Conservation (phyloP, 768 basidiomycete genomes). For the Naematelia encephala region DNA sequence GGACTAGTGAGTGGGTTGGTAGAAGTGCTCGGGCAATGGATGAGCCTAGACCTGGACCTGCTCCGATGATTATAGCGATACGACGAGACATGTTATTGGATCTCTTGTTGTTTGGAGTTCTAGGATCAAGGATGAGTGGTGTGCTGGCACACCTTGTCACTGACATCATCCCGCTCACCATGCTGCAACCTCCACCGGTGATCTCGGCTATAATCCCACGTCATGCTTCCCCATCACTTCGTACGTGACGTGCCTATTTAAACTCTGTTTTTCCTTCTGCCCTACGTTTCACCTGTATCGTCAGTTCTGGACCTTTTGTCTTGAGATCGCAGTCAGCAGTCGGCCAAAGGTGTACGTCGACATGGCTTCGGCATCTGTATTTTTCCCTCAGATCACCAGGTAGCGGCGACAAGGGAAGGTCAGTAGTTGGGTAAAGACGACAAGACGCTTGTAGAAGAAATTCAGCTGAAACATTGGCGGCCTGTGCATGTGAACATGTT, state of each 20-base stretch:
- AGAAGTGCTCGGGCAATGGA: slow-evolving; percentile 30
- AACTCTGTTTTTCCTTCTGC: not conserved
- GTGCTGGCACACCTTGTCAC: too few relatives aligned
- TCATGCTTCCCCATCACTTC: not conserved
- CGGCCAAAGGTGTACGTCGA: too few relatives aligned
- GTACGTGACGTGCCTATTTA: not conserved
- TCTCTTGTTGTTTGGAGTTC: too few relatives aligned
- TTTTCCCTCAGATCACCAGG: too few relatives aligned
- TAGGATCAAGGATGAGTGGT: too few relatives aligned
- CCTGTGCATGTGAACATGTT: not conserved
- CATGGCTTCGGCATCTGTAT: too few relatives aligned
- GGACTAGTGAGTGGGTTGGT: slow-evolving; percentile 40
- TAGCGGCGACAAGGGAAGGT: too few relatives aligned
- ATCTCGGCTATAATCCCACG: not conserved
- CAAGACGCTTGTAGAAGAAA: too few relatives aligned
- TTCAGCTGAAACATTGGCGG: not conserved
- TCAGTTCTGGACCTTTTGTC: too few relatives aligned
- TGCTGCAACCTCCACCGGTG: not conserved
- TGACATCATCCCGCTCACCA: not conserved
- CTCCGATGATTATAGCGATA: slow-evolving; percentile 33
- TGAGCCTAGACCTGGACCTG: slow-evolving; percentile 23
- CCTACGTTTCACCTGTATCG: not conserved
- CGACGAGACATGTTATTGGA: slow-evolving; percentile 10
- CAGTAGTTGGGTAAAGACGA: too few relatives aligned
- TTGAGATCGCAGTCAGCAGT: too few relatives aligned